Evolutionary conservation across 192 early-diverging fungal species (phyloP).

Genomic region (Martensiomyces pterosporus): DNA sequence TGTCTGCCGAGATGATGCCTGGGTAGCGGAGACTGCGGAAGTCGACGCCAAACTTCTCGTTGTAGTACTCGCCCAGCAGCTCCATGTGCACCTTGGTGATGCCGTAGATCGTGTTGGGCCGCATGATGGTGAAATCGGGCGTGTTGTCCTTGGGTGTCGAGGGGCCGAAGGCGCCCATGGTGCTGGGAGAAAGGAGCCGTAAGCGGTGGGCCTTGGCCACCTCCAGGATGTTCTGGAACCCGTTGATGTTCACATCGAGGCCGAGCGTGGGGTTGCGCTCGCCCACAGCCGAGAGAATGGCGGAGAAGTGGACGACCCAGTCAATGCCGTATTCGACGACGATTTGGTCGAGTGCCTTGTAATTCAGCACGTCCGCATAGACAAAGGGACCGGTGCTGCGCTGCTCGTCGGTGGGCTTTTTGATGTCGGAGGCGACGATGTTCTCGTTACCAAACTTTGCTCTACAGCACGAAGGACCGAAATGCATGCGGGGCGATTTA

Average conservation of each 20-base stretch:
- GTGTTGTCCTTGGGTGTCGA: slow-evolving; percentile 59
- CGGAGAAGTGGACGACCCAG: slow-evolving; percentile 68
- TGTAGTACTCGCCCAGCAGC: slow-evolving; percentile 65
- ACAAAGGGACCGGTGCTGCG: slow-evolving; percentile 58
- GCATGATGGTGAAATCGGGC: slow-evolving; percentile 63
- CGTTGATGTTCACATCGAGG: slow-evolving; percentile 59
- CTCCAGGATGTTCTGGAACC: slow-evolving; percentile 65
- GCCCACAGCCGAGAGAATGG: slow-evolving; percentile 63
- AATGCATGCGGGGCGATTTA: slow-evolving; percentile 12
- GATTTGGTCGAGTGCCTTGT: slow-evolving; percentile 57
- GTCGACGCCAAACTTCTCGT: slow-evolving; percentile 60
- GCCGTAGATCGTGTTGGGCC: slow-evolving; percentile 66
- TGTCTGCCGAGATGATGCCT: slow-evolving; percentile 62
- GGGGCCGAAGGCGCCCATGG: slow-evolving; percentile 68
- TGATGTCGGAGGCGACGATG: slow-evolving; percentile 62
- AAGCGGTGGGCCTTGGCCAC: slow-evolving; percentile 57
- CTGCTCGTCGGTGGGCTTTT: slow-evolving; percentile 54
- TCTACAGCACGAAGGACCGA: slow-evolving; percentile 16
- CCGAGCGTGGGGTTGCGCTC: slow-evolving; percentile 58
- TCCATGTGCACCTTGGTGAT: slow-evolving; percentile 67
- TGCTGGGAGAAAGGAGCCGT: slow-evolving; percentile 58
- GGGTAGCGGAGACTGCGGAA: slow-evolving; percentile 64
- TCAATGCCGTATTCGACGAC: slow-evolving; percentile 62
- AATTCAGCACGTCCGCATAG: slow-evolving; percentile 64
- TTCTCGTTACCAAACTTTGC: slow-evolving; percentile 59